Base-by-base conservation (phyloP, 805 yeast species). In the Diddensiella transvaalensis region DNA sequence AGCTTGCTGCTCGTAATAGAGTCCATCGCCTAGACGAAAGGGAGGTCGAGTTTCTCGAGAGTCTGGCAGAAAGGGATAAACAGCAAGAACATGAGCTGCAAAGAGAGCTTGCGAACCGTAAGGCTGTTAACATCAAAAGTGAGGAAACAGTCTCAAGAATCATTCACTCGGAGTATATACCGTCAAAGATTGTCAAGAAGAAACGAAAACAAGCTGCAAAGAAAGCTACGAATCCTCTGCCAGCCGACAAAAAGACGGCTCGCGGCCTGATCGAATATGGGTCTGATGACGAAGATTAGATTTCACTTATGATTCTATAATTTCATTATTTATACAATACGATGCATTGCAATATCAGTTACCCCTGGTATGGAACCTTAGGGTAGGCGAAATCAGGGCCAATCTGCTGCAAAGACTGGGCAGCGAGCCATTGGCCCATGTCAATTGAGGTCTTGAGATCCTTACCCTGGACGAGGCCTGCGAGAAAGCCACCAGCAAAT, bases 351-450 rank as follows among this genome's bases (percentile, higher is more conserved):
- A n/a, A n/a, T n/a, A n/a, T n/a, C n/a, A n/a, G n/a, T 18, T 35
- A 35, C 8, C 15, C 15, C 8, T 10, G 38, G 21, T 35, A 35
- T 6, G 38, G 17, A 18, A 35, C 47, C 72, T 83, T 83, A 58
- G 87, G 85, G 73, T 76, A 74, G 59, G 98, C 98, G 80, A 81
- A 93, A 44, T 96, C 78, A 41, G 99, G 96, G 50, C 99, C 99
- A 57, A 85, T 79, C 70, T 87, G 87, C 77, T 89, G 97, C 67
- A 93, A 84, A 43, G 96, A 85, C 58, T 86, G 70, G 57, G 87
- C 76, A 52, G 99, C 99, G 58, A 95, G 82, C 97, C 98, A 90
- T 74, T 91, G 98, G 57, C 97, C 98, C 68, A 83, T 78, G 60
- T 84, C 87, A 54, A 91, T 76, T 46, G 78, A 62, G 37, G 82